Conservation (phyloP, 768 basidiomycete species). For the Cystobasidium onofrii region DNA sequence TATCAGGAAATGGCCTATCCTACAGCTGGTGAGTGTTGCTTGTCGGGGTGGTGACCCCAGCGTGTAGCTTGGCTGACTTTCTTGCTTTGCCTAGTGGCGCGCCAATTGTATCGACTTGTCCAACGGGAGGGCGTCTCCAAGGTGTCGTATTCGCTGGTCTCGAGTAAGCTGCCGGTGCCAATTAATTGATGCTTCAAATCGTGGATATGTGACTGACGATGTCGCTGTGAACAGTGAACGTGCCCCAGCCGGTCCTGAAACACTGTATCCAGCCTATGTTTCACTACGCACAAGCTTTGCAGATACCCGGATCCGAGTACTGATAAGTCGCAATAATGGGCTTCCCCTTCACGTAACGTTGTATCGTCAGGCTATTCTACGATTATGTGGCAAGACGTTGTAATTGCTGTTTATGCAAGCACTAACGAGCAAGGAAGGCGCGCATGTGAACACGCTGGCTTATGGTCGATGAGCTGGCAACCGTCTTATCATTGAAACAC, state of each 20-base stretch:
- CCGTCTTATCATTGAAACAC: too few relatives aligned
- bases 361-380: background rate
- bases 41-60: background rate
- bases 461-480: too few relatives aligned
- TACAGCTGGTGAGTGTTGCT: conserved; percentile 51
- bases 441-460: too few relatives aligned
- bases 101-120: conserved; percentile 85
- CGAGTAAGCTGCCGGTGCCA: conserved; percentile 58
- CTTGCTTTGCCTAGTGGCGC: conserved; percentile 55
- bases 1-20: conserved; percentile 90
- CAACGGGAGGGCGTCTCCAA: conserved; percentile 88
- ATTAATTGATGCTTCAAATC: too few relatives aligned
- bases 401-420: background rate
- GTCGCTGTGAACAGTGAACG: conserved; percentile 42
- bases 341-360: background rate
- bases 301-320: conserved; percentile 57
- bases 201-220: background rate
- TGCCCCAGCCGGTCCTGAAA: conserved; percentile 74
- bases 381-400: background rate
- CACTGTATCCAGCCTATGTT: conserved; percentile 86
- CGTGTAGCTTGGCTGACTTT: background rate
- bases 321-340: conserved; percentile 21
- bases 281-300: conserved; percentile 77
- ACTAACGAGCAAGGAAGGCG: background rate
- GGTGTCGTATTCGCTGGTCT: conserved; percentile 82